A percentile compares a stretch with the other conserved stretches of the same genome.
phyloP scores from a whole-genome alignment of 2,329 filamentous ascomycete species.

The Arachnopeziza araneosa region DNA sequence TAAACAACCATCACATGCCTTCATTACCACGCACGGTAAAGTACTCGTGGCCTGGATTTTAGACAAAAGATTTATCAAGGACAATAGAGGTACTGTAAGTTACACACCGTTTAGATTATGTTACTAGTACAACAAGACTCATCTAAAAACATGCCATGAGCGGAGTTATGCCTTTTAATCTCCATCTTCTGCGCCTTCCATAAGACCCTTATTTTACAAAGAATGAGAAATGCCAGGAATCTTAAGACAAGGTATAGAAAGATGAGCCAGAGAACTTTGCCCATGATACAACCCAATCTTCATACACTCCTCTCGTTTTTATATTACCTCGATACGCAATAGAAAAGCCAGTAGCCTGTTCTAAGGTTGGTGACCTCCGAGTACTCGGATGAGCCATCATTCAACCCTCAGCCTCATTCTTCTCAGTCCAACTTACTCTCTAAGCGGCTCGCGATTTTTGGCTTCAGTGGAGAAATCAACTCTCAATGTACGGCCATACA shows the following conservation, averaged over 20 bases:
- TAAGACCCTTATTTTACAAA: slow-evolving; percentile 25
- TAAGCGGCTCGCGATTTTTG: not conserved
- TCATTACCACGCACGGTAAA: not conserved
- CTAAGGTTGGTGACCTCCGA: not conserved
- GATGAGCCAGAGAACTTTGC: slow-evolving; percentile 10
- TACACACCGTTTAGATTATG: not conserved
- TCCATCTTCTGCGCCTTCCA: slow-evolving; percentile 13
- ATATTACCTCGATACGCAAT: not conserved
- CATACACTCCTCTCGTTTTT: slow-evolving; percentile 11
- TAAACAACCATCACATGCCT: not conserved
- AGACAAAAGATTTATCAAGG: too few species aligned
- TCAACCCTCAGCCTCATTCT: not conserved
- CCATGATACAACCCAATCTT: slow-evolving; percentile 17
- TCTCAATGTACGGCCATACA: slow-evolving; percentile 62
- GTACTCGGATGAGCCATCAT: not conserved
- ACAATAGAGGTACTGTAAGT: too few species aligned
- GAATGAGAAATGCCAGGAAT: slow-evolving; percentile 8
- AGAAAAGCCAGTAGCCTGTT: not conserved
- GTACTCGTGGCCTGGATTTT: too few species aligned
- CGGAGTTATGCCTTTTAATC: slow-evolving; percentile 9
- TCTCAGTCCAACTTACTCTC: not conserved
- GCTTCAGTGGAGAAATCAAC: slow-evolving; percentile 49
- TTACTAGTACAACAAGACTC: slow-evolving; percentile 9
- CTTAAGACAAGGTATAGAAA: slow-evolving; percentile 24
- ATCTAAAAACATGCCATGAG: slow-evolving; percentile 13